Evolutionary conservation across 148 eudicot species (phyloP).

Genomic region (Cornus florida): DNA sequence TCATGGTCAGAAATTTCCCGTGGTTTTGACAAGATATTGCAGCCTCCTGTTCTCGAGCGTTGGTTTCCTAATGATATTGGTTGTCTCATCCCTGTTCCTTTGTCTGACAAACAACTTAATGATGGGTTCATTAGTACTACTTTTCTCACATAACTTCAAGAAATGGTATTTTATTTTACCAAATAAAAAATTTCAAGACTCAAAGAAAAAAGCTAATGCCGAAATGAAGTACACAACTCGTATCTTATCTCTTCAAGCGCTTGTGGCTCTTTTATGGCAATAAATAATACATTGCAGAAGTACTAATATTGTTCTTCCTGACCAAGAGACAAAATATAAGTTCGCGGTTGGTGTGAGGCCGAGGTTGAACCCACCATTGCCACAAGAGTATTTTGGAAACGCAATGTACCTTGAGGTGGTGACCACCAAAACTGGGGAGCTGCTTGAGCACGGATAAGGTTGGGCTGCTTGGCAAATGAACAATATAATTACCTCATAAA

Average conservation of each 20-base stretch:
- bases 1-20: too few species aligned
- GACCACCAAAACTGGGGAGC: neutral
- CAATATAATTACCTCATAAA: neutral
- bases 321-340: constrained; percentile 3
- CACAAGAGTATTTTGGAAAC: constrained; percentile 13
- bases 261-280: constrained; percentile 37
- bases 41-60: constrained; percentile 14
- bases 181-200: constrained; percentile 21
- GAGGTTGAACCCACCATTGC: constrained; percentile 12
- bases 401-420: neutral
- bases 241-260: constrained; percentile 13
- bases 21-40: neutral
- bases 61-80: constrained; percentile 15
- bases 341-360: constrained; percentile 10
- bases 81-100: constrained; percentile 10
- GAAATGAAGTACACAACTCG: constrained; percentile 10
- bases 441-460: constrained; percentile 11
- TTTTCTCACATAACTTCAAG: constrained; percentile 1
- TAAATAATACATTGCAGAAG: constrained; percentile 8
- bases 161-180: constrained; percentile 29
- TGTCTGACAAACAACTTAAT: neutral
- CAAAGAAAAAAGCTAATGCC: constrained; percentile 31
- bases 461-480: neutral
- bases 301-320: neutral
- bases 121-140: neutral